phyloP scores from a whole-genome alignment of 768 basidiomycete genomes.

The Scleroderma citrinum region DNA sequence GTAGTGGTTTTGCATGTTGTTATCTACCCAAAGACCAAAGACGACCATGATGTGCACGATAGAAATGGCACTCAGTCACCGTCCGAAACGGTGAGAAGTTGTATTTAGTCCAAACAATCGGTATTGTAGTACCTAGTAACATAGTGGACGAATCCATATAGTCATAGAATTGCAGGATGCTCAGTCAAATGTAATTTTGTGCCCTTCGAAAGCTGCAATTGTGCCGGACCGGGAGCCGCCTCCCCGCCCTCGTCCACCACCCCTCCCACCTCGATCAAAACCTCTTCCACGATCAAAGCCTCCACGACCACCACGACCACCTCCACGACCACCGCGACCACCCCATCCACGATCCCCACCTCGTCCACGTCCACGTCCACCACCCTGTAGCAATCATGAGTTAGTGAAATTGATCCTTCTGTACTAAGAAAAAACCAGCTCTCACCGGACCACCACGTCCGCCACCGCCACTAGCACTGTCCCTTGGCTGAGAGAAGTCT shows the following conservation, averaged over 20 bases:
- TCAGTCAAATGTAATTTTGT: constrained; percentile 42
- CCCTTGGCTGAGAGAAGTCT: constrained; percentile 83
- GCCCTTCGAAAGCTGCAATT: constrained; percentile 45
- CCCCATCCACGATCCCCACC: constrained; percentile 29
- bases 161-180: neutral
- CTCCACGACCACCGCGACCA: constrained; percentile 36
- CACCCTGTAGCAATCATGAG: constrained; percentile 14
- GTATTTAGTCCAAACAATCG: too few relatives aligned
- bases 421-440: too few relatives aligned
- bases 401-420: too few relatives aligned
- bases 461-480: constrained; percentile 48
- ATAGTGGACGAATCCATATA: too few relatives aligned
- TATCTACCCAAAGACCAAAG: constrained; percentile 73
- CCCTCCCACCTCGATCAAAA: constrained; percentile 30
- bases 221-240: constrained; percentile 51
- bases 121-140: too few relatives aligned
- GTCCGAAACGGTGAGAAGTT: too few relatives aligned
- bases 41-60: constrained; percentile 52
- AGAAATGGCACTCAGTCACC: too few relatives aligned
- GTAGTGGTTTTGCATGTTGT: too few relatives aligned
- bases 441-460: constrained; percentile 35
- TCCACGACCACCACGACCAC: constrained; percentile 41
- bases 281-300: constrained; percentile 39
- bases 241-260: constrained; percentile 33
- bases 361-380: constrained; percentile 30